A percentile compares a stretch with the other conserved stretches of the same genome.
Conservation (phyloP, 2,329 filamentous ascomycete species). For the Taxawa tesnikishii region DNA sequence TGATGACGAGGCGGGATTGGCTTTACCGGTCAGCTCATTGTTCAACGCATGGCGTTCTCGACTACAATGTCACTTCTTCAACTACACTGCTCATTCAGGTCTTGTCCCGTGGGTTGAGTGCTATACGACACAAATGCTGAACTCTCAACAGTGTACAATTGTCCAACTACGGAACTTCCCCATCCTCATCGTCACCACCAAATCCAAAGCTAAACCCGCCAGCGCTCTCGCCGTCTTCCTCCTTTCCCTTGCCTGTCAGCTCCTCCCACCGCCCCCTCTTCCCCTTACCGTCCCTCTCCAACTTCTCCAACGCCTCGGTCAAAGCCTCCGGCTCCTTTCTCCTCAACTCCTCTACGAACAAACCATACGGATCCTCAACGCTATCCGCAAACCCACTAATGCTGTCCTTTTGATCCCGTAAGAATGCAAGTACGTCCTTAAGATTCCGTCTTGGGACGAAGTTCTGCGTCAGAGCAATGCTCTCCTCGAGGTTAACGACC, state of each 20-base stretch:
- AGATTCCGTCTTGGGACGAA: constrained; percentile 73
- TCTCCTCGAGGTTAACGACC: constrained; percentile 75
- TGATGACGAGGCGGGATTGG: too few relatives aligned
- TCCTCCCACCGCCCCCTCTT: constrained; percentile 83
- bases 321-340: constrained; percentile 55
- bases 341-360: constrained; percentile 60
- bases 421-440: constrained; percentile 62
- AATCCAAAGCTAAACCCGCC: constrained; percentile 55
- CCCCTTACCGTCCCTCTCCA: constrained; percentile 49
- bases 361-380: constrained; percentile 57
- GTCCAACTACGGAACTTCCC: constrained; percentile 16
- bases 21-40: too few relatives aligned
- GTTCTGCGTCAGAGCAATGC: constrained; percentile 88
- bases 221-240: constrained; percentile 28
- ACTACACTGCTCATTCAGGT: too few relatives aligned
- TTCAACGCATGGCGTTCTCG: too few relatives aligned
- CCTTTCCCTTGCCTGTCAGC: constrained; percentile 47
- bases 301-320: constrained; percentile 48
- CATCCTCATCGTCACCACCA: constrained; percentile 39
- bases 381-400: constrained; percentile 72
- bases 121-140: too few relatives aligned
- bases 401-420: constrained; percentile 71
- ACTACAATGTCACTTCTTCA: too few relatives aligned
- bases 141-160: too few relatives aligned
- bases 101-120: too few relatives aligned